phyloP scores from a whole-genome alignment of 2,329 filamentous ascomycete species.

The Phialemonium atrogriseum region DNA sequence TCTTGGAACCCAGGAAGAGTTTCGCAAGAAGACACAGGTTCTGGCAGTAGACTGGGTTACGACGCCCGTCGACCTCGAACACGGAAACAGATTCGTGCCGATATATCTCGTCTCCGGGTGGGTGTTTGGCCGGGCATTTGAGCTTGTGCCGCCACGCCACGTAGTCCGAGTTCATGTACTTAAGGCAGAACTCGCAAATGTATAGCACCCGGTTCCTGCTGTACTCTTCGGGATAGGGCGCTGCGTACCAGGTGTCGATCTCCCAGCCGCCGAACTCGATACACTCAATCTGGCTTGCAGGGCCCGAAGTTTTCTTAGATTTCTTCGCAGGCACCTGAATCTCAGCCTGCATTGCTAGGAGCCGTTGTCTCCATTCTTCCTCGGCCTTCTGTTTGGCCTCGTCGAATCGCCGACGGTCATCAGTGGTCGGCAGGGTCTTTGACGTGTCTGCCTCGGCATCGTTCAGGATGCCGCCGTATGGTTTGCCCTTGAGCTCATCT shows the following conservation, averaged over 20 bases:
- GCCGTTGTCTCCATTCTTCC: conserved; percentile 74
- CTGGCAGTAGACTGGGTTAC: conserved; percentile 97
- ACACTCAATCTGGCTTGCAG: conserved; percentile 94
- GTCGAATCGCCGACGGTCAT: conserved; percentile 81
- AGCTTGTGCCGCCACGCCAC: conserved; percentile 96
- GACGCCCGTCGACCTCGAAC: conserved; percentile 94
- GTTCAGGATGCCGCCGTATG: conserved; percentile 86
- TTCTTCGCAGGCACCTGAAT: conserved; percentile 55
- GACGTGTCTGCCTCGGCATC: conserved; percentile 88
- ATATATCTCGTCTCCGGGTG: conserved; percentile 96
- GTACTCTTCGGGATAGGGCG: conserved; percentile 96
- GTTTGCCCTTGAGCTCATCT: conserved; percentile 85
- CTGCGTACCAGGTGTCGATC: conserved; percentile 98
- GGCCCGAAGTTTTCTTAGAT: conserved; percentile 68
- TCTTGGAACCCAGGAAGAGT: conserved; percentile 96
- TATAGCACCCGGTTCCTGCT: conserved; percentile 94
- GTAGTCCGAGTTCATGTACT: conserved; percentile 99
- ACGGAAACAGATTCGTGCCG: conserved; percentile 85
- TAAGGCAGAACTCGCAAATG: conserved; percentile 98
- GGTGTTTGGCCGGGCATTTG: conserved; percentile 94
- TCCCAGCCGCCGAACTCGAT: conserved; percentile 97
- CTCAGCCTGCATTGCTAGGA: conserved; percentile 52
- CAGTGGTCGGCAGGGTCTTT: conserved; percentile 71
- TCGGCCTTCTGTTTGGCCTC: conserved; percentile 85
- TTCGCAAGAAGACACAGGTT: conserved; percentile 95